Evolutionary conservation across 1,284 basidiomycete genomes (phyloP).

Genomic region (Tremellales sp.): DNA sequence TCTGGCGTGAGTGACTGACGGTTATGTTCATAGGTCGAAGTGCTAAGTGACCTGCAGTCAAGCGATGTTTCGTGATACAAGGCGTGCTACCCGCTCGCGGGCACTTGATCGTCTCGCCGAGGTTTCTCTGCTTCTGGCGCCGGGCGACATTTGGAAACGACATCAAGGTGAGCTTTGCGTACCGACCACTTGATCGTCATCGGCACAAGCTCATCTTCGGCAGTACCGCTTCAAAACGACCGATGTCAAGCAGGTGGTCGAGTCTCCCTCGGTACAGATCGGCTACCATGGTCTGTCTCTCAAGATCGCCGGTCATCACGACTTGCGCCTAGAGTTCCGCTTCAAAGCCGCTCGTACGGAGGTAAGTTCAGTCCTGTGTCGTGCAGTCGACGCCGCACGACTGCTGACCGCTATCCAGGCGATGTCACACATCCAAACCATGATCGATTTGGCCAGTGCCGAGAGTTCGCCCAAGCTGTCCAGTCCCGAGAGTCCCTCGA

Average conservation of each 20-base stretch:
- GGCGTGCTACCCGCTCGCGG: conserved; percentile 40
- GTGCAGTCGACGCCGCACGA: neutral
- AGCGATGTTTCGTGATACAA: conserved; percentile 42
- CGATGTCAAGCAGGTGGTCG: conserved; percentile 51
- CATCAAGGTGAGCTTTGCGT: conserved; percentile 45
- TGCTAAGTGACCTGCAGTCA: conserved; percentile 22
- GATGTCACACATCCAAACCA: conserved; percentile 9
- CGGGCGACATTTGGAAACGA: conserved; percentile 36
- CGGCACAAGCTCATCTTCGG: conserved; percentile 40
- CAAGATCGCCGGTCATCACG: conserved; percentile 54
- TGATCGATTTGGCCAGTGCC: neutral
- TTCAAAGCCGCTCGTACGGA: conserved; percentile 52
- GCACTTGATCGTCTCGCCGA: conserved; percentile 43
- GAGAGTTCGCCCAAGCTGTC: neutral
- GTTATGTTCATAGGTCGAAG: neutral
- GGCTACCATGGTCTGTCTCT: conserved; percentile 54
- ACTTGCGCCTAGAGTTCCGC: conserved; percentile 57
- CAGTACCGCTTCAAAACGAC: conserved; percentile 55
- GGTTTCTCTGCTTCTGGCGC: conserved; percentile 48
- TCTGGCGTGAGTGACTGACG: conserved; percentile 39
- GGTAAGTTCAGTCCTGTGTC: conserved; percentile 34
- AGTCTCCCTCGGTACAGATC: conserved; percentile 41
- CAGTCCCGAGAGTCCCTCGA: neutral
- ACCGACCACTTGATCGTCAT: neutral
- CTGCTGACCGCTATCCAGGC: conserved; percentile 11